These are phyloP conservation scores for Xanthoconium separans DNA, from an alignment of 1,284 basidiomycete species.

Conservation along the genomic window DNA sequence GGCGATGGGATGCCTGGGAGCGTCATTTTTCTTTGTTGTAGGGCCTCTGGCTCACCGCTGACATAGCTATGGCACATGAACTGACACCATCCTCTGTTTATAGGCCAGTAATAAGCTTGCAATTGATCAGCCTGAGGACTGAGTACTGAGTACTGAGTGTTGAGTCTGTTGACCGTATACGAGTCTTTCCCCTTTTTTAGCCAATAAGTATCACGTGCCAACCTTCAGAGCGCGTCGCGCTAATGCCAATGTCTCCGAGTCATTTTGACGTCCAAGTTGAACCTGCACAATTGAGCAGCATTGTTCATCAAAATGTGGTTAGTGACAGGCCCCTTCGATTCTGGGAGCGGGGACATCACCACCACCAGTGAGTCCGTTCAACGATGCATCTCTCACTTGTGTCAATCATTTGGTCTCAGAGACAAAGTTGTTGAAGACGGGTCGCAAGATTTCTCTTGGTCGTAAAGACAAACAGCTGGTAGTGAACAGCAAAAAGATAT, in stretches of 20 bases:
- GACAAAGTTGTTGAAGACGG: constrained; percentile 60
- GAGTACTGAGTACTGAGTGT: too few species aligned
- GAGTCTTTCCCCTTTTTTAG: too few species aligned
- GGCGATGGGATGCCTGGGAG: too few species aligned
- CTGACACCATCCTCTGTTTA: too few species aligned
- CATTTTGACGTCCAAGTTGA: background rate
- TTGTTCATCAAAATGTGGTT: constrained; percentile 24
- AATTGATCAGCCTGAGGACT: too few species aligned
- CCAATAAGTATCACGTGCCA: background rate
- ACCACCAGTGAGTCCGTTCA: constrained; percentile 20
- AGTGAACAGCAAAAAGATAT: constrained; percentile 61
- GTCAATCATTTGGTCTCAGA: constrained; percentile 37
- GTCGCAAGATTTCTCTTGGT: constrained; percentile 50
- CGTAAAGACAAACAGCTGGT: constrained; percentile 51
- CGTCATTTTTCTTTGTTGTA: too few species aligned
- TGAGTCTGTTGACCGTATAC: too few species aligned
- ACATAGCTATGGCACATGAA: too few species aligned
- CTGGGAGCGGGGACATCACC: constrained; percentile 16
- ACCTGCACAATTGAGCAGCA: background rate
- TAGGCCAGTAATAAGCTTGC: too few species aligned
- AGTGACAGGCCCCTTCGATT: constrained; percentile 30
- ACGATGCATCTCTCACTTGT: background rate
- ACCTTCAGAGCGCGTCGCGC: background rate
- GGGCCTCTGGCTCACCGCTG: too few species aligned
- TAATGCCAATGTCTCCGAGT: background rate